Evolutionary conservation across 2,329 filamentous ascomycete species (phyloP).

Genomic region (Xylariaceae sp.): DNA sequence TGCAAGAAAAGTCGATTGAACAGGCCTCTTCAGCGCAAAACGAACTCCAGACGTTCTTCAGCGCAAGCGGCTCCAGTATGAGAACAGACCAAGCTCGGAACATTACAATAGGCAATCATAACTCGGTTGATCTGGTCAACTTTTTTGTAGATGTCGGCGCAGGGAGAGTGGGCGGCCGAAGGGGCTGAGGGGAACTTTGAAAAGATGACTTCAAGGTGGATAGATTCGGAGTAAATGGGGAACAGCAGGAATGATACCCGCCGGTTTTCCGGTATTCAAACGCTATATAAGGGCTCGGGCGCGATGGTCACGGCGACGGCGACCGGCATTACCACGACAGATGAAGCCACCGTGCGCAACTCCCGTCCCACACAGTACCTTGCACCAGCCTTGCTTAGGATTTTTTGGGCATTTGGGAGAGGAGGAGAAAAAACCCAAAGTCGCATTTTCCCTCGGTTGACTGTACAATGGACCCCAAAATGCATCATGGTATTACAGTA

Average conservation of each 20-base stretch:
- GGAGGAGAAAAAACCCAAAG: conserved; percentile 4
- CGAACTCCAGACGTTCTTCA: conserved; percentile 51
- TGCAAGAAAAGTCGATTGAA: conserved; percentile 48
- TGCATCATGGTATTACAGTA: no score
- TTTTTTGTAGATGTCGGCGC: conserved; percentile 37
- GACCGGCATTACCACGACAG: no score
- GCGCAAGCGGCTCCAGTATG: conserved; percentile 29
- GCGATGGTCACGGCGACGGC: no score
- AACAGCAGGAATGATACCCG: no score
- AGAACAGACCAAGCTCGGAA: conserved; percentile 35
- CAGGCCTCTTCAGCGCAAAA: conserved; percentile 50
- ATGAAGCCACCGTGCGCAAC: no score
- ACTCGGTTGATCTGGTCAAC: conserved; percentile 46
- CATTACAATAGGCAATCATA: conserved; percentile 39
- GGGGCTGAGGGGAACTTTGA: no score
- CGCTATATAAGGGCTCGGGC: no score
- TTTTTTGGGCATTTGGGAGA: conserved; percentile 14
- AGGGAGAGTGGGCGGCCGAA: conserved; percentile 21
- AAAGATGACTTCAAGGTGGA: no score
- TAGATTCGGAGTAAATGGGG: no score
- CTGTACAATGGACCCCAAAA: no score
- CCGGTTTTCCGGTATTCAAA: no score
- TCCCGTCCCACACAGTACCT: not conserved
- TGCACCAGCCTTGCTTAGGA: conserved; percentile 7
- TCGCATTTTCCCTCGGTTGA: no score